phyloP scores from a whole-genome alignment of 2,329 filamentous ascomycete genomes.

The Xylariaceae sp. region DNA sequence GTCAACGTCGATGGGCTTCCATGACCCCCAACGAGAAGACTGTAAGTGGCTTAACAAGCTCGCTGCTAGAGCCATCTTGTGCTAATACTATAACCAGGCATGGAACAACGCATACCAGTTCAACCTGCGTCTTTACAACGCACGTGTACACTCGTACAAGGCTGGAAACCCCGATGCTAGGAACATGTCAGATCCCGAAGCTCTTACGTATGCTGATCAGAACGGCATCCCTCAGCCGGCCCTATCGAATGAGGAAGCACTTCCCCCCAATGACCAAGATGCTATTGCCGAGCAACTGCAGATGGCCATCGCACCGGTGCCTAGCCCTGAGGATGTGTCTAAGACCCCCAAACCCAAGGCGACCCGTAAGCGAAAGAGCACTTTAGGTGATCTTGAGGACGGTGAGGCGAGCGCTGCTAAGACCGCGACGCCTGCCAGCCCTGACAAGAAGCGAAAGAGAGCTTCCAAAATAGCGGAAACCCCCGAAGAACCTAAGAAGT shows the following conservation, averaged over 20 bases:
- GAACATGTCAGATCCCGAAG: constrained; percentile 64
- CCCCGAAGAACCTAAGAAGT: constrained; percentile 63
- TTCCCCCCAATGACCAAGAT: constrained; percentile 53
- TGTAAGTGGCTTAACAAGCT: constrained; percentile 37
- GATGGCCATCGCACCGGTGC: constrained; percentile 42
- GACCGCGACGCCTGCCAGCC: constrained; percentile 52
- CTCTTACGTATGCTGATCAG: constrained; percentile 62
- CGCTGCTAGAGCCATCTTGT: neutral
- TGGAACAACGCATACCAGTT: constrained; percentile 71
- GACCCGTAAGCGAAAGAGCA: constrained; percentile 60
- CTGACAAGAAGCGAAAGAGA: constrained; percentile 66
- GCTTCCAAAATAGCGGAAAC: constrained; percentile 58
- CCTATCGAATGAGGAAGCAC: constrained; percentile 48
- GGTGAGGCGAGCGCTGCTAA: constrained; percentile 42
- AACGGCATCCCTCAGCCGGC: constrained; percentile 58
- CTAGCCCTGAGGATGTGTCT: constrained; percentile 44
- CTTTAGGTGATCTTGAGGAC: constrained; percentile 50
- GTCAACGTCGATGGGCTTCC: constrained; percentile 80
- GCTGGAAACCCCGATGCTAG: constrained; percentile 60
- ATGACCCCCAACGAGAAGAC: constrained; percentile 76
- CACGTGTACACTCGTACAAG: constrained; percentile 67
- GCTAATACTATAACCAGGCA: constrained; percentile 41
- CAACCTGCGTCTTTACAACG: constrained; percentile 68
- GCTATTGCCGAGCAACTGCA: constrained; percentile 63
- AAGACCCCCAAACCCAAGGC: constrained; percentile 62